A percentile compares a stretch with the other conserved stretches of the same genome.
Evolutionary conservation across 1,139 yeast species (phyloP).

Genomic region (Taiozyma sp.): DNA sequence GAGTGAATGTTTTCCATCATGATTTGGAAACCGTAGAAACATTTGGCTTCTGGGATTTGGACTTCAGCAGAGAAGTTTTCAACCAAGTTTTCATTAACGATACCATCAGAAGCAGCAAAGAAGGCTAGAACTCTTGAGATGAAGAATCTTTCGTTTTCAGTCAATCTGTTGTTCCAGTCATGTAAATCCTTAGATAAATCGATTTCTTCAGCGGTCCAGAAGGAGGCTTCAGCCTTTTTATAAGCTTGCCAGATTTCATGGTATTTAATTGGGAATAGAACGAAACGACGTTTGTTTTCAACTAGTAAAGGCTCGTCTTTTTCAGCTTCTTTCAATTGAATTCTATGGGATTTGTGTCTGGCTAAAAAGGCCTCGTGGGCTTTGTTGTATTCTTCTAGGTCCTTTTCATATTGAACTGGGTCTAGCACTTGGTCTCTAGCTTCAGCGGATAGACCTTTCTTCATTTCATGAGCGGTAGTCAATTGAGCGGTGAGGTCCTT

Average conservation of each 20-base stretch:
- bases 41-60: slow-evolving; percentile 95
- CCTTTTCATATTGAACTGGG: slow-evolving; percentile 2
- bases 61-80: slow-evolving; percentile 97
- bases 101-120: slow-evolving; percentile 97
- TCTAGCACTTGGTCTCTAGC: slow-evolving; percentile 7
- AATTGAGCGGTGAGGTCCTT: slow-evolving; percentile 24
- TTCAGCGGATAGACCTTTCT: slow-evolving; percentile 16
- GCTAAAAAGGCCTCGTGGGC: slow-evolving; percentile 51
- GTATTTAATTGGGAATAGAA: slow-evolving; percentile 94
- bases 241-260: slow-evolving; percentile 99
- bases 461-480: slow-evolving; percentile 22
- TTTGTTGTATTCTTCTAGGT: slow-evolving; percentile 4
- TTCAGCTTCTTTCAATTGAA: slow-evolving; percentile 67
- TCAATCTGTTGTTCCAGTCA: slow-evolving; percentile 87
- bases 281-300: slow-evolving; percentile 89
- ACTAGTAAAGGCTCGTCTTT: slow-evolving; percentile 82
- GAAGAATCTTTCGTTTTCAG: slow-evolving; percentile 86
- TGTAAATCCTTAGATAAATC: slow-evolving; percentile 86
- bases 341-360: slow-evolving; percentile 66
- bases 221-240: slow-evolving; percentile 97
- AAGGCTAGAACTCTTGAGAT: slow-evolving; percentile 93
- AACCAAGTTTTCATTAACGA: slow-evolving; percentile 93
- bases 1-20: slow-evolving; percentile 99
- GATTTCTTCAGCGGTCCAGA: slow-evolving; percentile 99
- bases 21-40: slow-evolving; percentile 98